phyloP scores from a whole-genome alignment of 1,284 basidiomycete genomes.

The Pholiota adiposa region DNA sequence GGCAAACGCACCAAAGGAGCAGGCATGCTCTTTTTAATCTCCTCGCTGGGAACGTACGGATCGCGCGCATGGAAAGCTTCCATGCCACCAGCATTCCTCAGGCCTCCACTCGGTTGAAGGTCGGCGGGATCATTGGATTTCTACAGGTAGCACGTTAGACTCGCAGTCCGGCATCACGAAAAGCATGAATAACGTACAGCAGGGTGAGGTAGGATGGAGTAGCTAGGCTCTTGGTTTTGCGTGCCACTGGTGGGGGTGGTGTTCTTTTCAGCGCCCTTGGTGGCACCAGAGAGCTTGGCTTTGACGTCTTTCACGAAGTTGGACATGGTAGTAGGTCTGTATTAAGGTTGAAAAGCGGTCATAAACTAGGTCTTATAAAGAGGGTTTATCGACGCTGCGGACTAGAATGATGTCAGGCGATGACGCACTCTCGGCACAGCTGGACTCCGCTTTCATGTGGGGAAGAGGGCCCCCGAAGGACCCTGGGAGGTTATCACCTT shows the following conservation, averaged over 20 bases:
- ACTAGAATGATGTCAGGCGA: not conserved
- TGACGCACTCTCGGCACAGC: not conserved
- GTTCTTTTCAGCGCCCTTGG: not conserved
- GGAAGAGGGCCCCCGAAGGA: not conserved
- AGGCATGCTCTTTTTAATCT: slow-evolving; percentile 23
- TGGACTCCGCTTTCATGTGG: not conserved
- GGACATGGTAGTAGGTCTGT: slow-evolving; percentile 24
- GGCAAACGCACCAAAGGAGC: slow-evolving; percentile 13
- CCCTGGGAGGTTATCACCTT: not conserved
- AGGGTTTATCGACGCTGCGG: not conserved
- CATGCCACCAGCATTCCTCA: slow-evolving; percentile 10
- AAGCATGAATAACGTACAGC: slow-evolving; percentile 13
- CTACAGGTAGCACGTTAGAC: slow-evolving; percentile 1
- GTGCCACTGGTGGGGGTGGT: not conserved
- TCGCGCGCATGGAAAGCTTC: slow-evolving; percentile 24
- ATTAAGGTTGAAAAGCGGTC: not conserved
- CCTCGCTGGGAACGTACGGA: slow-evolving; percentile 21
- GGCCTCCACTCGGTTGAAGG: slow-evolving; percentile 20
- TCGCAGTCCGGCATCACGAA: not conserved
- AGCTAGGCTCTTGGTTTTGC: slow-evolving; percentile 12
- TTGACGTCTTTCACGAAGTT: slow-evolving; percentile 28
- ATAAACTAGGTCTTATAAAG: not conserved
- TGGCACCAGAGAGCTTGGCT: slow-evolving; percentile 19
- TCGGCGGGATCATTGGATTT: slow-evolving; percentile 27
- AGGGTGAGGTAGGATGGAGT: slow-evolving; percentile 24